These are phyloP conservation scores for Leccinum uliginosum DNA, from an alignment of 768 basidiomycete species.

Conservation along the genomic window DNA sequence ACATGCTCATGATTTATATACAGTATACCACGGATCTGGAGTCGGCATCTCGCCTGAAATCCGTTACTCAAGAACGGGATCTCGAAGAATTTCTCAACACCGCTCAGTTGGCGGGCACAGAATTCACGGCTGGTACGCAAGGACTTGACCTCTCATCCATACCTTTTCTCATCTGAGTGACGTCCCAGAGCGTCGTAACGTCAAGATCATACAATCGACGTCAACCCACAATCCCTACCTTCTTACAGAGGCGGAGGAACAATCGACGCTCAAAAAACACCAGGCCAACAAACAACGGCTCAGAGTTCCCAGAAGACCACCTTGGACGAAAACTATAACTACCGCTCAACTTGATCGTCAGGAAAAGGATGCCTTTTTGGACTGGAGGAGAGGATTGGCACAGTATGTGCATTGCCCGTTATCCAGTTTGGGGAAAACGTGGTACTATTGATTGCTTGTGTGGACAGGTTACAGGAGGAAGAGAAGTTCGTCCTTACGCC, in stretches of 20 bases:
- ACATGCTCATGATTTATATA: neutral
- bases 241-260: slow-evolving; percentile 78
- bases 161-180: slow-evolving; percentile 4
- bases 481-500: slow-evolving; percentile 89
- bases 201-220: slow-evolving; percentile 65
- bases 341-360: slow-evolving; percentile 76
- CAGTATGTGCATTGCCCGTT: slow-evolving; percentile 51
- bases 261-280: slow-evolving; percentile 68
- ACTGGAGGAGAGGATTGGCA: slow-evolving; percentile 90
- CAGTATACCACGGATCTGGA: slow-evolving; percentile 76
- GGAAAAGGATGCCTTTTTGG: slow-evolving; percentile 86
- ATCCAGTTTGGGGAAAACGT: neutral
- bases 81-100: slow-evolving; percentile 95
- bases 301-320: slow-evolving; percentile 84
- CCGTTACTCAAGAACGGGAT: slow-evolving; percentile 94
- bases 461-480: slow-evolving; percentile 73
- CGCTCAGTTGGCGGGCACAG: slow-evolving; percentile 89
- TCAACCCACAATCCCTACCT: slow-evolving; percentile 79
- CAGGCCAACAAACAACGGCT: slow-evolving; percentile 67
- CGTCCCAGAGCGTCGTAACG: slow-evolving; percentile 64
- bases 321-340: slow-evolving; percentile 83
- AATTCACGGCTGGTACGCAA: slow-evolving; percentile 87
- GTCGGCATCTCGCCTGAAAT: slow-evolving; percentile 65
- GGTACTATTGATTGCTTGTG: neutral
- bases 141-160: neutral